Conservation (phyloP, 2,329 filamentous ascomycete species). For the Leptoxyphium fumago region DNA sequence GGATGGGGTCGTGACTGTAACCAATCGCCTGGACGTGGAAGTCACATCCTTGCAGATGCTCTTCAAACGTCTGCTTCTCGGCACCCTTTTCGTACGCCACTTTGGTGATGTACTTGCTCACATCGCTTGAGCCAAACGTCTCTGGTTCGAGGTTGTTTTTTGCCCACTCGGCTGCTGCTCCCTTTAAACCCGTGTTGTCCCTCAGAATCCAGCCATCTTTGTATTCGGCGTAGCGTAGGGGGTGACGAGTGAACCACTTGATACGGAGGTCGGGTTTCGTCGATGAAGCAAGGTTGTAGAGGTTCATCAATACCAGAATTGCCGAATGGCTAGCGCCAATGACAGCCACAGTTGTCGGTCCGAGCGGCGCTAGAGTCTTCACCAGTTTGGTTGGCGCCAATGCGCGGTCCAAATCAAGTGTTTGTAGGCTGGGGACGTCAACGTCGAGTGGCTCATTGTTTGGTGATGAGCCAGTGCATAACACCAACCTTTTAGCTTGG, state of each 20-base stretch:
- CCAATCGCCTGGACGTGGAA: conserved; percentile 46
- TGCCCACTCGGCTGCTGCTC: conserved; percentile 45
- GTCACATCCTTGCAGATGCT: conserved; percentile 35
- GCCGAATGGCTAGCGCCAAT: conserved; percentile 50
- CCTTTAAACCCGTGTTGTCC: conserved; percentile 53
- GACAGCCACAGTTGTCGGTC: conserved; percentile 36
- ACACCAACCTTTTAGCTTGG: conserved; percentile 29
- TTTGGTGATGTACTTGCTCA: conserved; percentile 27
- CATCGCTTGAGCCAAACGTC: conserved; percentile 29
- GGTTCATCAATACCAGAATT: conserved; percentile 47
- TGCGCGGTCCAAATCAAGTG: conserved; percentile 40
- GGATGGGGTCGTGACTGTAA: conserved; percentile 37
- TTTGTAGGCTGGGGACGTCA: conserved; percentile 23
- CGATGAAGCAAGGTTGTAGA: conserved; percentile 37
- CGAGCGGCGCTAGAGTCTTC: conserved; percentile 23
- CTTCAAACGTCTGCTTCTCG: conserved; percentile 32
- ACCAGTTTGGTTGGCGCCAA: conserved; percentile 39
- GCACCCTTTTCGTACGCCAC: conserved; percentile 31
- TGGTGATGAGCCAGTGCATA: conserved; percentile 45
- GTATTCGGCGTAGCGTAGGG: conserved; percentile 46
- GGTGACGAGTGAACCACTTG: conserved; percentile 48
- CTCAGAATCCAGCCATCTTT: conserved; percentile 49
- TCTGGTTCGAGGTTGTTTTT: conserved; percentile 42
- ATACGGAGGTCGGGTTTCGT: conserved; percentile 40
- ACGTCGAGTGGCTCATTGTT: conserved; percentile 30